A percentile compares a stretch with the other conserved stretches of the same genome.
phyloP scores from a whole-genome alignment of 257 asterid species.

The Jacaranda copaia region DNA sequence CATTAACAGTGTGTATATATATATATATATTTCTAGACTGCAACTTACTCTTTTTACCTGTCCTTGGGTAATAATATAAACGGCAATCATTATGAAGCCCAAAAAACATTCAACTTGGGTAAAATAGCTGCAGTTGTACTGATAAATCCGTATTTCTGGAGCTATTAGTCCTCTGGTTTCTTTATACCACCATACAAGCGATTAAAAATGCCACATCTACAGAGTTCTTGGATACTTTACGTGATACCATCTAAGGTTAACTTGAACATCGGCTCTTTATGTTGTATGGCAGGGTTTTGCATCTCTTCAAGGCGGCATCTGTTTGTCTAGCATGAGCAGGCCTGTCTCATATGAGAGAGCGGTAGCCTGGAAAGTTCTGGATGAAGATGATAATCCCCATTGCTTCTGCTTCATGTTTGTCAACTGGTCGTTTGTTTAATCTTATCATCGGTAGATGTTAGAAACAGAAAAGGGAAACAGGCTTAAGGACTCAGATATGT shows the following conservation, averaged over 20 bases:
- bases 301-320: slow-evolving; percentile 87
- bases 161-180: too few species aligned
- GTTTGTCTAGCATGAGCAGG: slow-evolving; percentile 95
- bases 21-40: too few species aligned
- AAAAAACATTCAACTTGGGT: too few species aligned
- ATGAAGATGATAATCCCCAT: slow-evolving; percentile 78
- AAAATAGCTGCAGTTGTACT: too few species aligned
- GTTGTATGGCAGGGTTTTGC: slow-evolving; percentile 70
- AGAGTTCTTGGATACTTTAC: not conserved
- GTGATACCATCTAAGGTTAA: not conserved
- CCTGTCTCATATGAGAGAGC: slow-evolving; percentile 92
- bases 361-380: slow-evolving; percentile 91
- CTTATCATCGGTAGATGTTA: slow-evolving; percentile 7
- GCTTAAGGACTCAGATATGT: not conserved
- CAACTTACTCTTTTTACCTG: not conserved
- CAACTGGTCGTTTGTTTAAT: slow-evolving; percentile 88
- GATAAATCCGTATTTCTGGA: too few species aligned
- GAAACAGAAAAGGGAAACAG: slow-evolving; percentile 11
- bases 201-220: not conserved
- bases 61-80: too few species aligned
- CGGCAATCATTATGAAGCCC: too few species aligned
- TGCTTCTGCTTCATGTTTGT: slow-evolving; percentile 90
- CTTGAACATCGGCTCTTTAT: not conserved
- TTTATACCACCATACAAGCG: not conserved
- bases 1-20: not conserved